phyloP scores from a whole-genome alignment of 2,329 filamentous ascomycete genomes.

The Metarhizium robertsii region DNA sequence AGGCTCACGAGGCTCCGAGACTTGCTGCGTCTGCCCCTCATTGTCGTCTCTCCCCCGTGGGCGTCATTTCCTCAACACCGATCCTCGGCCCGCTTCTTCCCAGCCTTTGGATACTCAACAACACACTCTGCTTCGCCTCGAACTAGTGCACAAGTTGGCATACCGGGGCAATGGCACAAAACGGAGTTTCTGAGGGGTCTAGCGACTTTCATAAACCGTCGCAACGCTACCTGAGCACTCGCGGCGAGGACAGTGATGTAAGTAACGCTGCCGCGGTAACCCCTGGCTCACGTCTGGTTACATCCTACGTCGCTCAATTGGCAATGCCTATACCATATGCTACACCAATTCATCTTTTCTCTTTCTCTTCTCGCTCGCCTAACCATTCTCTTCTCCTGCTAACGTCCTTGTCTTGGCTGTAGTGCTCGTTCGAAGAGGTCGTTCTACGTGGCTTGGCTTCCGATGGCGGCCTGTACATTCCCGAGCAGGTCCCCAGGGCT shows the following conservation, averaged over 20 bases:
- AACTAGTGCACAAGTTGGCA: not conserved
- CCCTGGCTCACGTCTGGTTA: not conserved
- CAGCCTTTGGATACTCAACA: not conserved
- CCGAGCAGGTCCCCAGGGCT: conserved; percentile 60
- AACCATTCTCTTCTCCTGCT: not conserved
- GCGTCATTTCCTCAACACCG: conserved; percentile 1
- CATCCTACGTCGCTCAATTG: not conserved
- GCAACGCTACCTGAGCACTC: conserved; percentile 41
- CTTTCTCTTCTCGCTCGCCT: not conserved
- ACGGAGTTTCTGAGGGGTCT: conserved; percentile 25
- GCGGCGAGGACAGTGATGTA: conserved; percentile 41
- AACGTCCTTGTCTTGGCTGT: conserved; percentile 2
- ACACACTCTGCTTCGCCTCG: not conserved
- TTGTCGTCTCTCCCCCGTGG: not conserved
- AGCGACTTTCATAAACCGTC: conserved; percentile 31
- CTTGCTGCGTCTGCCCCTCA: not conserved
- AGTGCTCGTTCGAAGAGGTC: conserved; percentile 86
- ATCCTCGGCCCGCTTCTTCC: conserved; percentile 3
- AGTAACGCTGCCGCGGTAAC: conserved; percentile 8
- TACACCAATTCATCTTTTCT: not conserved
- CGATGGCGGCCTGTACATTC: conserved; percentile 85
- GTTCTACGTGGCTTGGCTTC: conserved; percentile 81
- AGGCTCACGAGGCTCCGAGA: not conserved
- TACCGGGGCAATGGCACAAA: conserved; percentile 27
- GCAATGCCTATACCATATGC: no score